Evolutionary conservation across 2,329 filamentous ascomycete species (phyloP).

Genomic region (Aspergillus piperis): DNA sequence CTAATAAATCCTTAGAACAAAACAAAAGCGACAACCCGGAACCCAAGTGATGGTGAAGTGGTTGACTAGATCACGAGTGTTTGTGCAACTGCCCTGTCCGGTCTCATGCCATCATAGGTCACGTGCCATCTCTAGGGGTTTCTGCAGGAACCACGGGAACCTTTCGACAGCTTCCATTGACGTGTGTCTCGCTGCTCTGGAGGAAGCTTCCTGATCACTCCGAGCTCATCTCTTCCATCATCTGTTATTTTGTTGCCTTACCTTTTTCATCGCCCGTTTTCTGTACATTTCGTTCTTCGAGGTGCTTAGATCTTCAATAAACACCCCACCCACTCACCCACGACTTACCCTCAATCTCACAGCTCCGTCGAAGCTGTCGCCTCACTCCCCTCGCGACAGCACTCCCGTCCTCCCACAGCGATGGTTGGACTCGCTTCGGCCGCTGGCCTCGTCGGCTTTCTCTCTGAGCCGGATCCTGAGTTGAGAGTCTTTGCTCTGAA

Average conservation of each 20-base stretch:
- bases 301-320: conserved; percentile 19
- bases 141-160: conserved; percentile 30
- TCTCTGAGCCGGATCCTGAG: conserved; percentile 90
- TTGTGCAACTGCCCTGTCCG: not conserved
- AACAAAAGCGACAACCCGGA: not conserved
- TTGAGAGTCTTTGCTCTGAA: conserved; percentile 94
- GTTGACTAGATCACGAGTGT: not conserved
- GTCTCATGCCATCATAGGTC: conserved; percentile 18
- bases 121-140: conserved; percentile 28
- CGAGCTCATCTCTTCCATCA: conserved; percentile 16
- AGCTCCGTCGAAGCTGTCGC: conserved; percentile 36
- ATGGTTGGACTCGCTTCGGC: conserved; percentile 96
- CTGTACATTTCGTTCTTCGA: conserved; percentile 25
- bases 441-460: conserved; percentile 90
- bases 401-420: conserved; percentile 28
- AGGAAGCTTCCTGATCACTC: conserved; percentile 21
- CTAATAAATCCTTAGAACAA: not conserved
- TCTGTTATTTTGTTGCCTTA: conserved; percentile 26
- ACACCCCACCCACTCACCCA: conserved; percentile 15
- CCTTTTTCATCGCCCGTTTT: conserved; percentile 19
- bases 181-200: conserved; percentile 31
- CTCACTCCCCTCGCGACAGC: conserved; percentile 32
- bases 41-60: not conserved
- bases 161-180: conserved; percentile 37
- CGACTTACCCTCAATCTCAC: conserved; percentile 23